Evolutionary conservation across 768 basidiomycete species (phyloP), one percentile per base, ranked within the genome.

Genomic region (Holtermannia corniformis): DNA sequence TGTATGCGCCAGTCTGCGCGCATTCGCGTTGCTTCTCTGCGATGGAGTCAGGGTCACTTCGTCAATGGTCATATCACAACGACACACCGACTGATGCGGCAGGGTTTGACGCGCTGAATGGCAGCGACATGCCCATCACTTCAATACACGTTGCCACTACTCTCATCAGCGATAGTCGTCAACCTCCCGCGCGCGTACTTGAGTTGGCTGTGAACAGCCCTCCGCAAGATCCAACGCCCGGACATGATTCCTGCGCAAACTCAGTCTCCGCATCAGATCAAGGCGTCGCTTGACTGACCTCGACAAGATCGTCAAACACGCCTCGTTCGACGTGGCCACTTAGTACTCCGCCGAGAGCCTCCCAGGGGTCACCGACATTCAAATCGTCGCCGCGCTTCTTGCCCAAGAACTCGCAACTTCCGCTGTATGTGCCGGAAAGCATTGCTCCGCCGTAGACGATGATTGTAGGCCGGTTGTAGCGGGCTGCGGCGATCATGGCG

Each of bases 401-500:
- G 21, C 82, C 84, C 80, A 89, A 81, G 4, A 82, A 79, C 2
- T 84, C 85, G 64, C 88, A 90, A 70, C 89, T 86, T 2, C 59
- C 78, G 51, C 81, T 80, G n/a, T 86, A 80, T 24, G 76, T 76
- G 41, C 88, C 88, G 14, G 82, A 76, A 68, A 82, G 81, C 51
- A 90, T 90, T 2, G 87, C 87, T 3, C 88, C 88, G 14, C 88
- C 74, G 67, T 90, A 91, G 12, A 91, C 78, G 50, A 89, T 84
- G 63, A 91, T 81, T 1, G 88, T 89, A 1, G 88, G 88, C 4
- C 87, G 80, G 65, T 91, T 90, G 74, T 88, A 84, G 48, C 88
- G 82, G 37, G 76, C 84, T 0, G 87, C 87, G 14, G 88, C 88
- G 66, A 91, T 87, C 52, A 88, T 77, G 65, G 84, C 86, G 16